phyloP scores from a whole-genome alignment of 129 eudicot genomes.

The Flaveria trinervia region DNA sequence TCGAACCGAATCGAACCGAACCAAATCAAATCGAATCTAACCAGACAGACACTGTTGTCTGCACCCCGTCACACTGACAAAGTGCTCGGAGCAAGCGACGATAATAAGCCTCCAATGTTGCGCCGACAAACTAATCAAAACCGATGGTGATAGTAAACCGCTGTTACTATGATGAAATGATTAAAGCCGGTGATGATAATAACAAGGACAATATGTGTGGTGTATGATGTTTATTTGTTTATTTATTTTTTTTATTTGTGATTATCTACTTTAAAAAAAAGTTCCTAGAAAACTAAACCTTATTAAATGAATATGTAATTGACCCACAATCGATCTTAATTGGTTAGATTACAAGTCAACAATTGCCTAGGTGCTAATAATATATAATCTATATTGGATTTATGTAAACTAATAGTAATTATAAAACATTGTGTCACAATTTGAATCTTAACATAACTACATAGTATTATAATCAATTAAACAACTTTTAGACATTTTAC shows the following conservation, averaged over 20 bases:
- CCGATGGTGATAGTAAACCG: too few relatives aligned
- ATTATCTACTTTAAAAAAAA: neutral
- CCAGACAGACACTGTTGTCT: neutral
- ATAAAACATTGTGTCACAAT: neutral
- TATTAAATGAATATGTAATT: neutral
- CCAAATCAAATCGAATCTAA: neutral
- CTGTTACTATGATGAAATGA: too few relatives aligned
- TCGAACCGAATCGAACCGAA: too few relatives aligned
- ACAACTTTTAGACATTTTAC: constrained; percentile 10
- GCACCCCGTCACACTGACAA: neutral
- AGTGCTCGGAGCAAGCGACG: too few relatives aligned
- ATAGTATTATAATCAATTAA: neutral
- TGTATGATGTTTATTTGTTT: neutral
- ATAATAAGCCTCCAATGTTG: neutral
- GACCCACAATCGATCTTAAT: neutral
- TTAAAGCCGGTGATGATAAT: too few relatives aligned
- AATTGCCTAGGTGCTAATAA: neutral
- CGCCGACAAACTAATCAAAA: too few relatives aligned
- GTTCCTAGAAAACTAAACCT: neutral
- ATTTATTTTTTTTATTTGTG: neutral
- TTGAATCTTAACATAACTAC: neutral
- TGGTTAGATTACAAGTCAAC: neutral
- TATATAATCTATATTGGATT: neutral
- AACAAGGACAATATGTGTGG: too few relatives aligned
- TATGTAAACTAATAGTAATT: neutral